phyloP scores from a whole-genome alignment of 2,329 filamentous ascomycete species.

The Fusarium odoratissimum region DNA sequence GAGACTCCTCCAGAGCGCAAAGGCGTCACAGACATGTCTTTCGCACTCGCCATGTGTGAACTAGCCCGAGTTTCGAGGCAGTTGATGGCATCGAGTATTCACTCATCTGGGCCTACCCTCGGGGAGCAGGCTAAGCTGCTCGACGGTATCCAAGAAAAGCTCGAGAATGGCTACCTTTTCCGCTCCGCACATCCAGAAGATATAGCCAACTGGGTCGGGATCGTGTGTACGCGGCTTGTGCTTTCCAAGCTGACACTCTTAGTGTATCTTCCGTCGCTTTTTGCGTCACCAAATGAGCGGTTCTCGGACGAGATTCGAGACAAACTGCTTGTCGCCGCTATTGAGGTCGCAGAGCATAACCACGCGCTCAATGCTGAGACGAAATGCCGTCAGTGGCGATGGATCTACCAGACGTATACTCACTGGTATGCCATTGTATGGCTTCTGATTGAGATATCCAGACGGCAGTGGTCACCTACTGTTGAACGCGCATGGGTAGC shows the following conservation, averaged over 20 bases:
- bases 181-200: slow-evolving; percentile 49
- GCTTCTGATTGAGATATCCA: slow-evolving; percentile 62
- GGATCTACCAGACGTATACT: slow-evolving; percentile 69
- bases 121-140: slow-evolving; percentile 58
- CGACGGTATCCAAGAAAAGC: slow-evolving; percentile 56
- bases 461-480: slow-evolving; percentile 58
- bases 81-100: slow-evolving; percentile 50
- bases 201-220: slow-evolving; percentile 53
- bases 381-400: slow-evolving; percentile 63
- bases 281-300: slow-evolving; percentile 53
- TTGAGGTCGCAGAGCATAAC: slow-evolving; percentile 68
- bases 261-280: slow-evolving; percentile 64
- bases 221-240: slow-evolving; percentile 57
- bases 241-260: slow-evolving; percentile 66
- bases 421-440: slow-evolving; percentile 71
- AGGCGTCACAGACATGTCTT: slow-evolving; percentile 65
- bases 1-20: slow-evolving; percentile 59
- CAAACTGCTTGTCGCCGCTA: slow-evolving; percentile 61
- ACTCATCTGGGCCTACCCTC: slow-evolving; percentile 45
- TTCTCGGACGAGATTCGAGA: slow-evolving; percentile 54
- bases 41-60: slow-evolving; percentile 53
- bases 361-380: slow-evolving; percentile 64
- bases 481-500: slow-evolving; percentile 61
- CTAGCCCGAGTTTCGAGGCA: slow-evolving; percentile 52
- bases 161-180: slow-evolving; percentile 58